Evolutionary conservation across 495 filamentous ascomycete species (phyloP).

Genomic region (Tuber borchii): DNA sequence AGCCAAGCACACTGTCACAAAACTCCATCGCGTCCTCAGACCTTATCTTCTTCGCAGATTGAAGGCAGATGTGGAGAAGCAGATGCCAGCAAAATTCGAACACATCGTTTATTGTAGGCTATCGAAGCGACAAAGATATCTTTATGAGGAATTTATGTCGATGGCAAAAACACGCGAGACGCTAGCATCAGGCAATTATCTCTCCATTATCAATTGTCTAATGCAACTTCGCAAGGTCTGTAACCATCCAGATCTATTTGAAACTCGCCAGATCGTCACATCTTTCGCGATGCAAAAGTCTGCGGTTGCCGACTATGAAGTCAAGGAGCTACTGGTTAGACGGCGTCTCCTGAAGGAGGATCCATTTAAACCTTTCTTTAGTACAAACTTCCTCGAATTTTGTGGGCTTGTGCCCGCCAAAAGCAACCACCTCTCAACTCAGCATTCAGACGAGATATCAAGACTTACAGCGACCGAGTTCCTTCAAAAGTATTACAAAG

Average conservation of each 20-base stretch:
- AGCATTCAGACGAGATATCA: constrained; percentile 55
- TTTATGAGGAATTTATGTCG: constrained; percentile 98
- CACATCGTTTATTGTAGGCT: constrained; percentile 91
- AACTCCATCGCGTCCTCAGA: constrained; percentile 86
- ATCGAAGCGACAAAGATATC: constrained; percentile 85
- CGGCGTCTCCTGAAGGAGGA: constrained; percentile 59
- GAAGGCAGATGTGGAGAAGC: constrained; percentile 98
- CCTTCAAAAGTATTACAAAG: constrained; percentile 28
- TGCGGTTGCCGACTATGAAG: constrained; percentile 67
- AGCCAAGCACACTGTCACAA: constrained; percentile 75
- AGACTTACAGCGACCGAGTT: constrained; percentile 58
- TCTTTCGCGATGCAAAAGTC: constrained; percentile 89
- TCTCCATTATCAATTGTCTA: constrained; percentile 95
- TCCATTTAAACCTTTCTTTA: constrained; percentile 50
- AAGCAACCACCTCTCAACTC: constrained; percentile 60
- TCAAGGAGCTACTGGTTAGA: constrained; percentile 66
- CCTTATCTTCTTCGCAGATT: constrained; percentile 87
- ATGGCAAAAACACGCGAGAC: constrained; percentile 82
- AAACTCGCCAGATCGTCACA: constrained; percentile 94
- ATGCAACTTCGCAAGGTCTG: constrained; percentile 98
- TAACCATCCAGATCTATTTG: constrained; percentile 96
- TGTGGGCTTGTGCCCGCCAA: constrained; percentile 73
- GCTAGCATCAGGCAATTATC: constrained; percentile 88
- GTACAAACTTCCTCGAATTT: constrained; percentile 62
- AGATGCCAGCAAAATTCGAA: constrained; percentile 97